Base-by-base conservation (phyloP, 805 yeast genomes). In the Myxozyma nipponensis region DNA sequence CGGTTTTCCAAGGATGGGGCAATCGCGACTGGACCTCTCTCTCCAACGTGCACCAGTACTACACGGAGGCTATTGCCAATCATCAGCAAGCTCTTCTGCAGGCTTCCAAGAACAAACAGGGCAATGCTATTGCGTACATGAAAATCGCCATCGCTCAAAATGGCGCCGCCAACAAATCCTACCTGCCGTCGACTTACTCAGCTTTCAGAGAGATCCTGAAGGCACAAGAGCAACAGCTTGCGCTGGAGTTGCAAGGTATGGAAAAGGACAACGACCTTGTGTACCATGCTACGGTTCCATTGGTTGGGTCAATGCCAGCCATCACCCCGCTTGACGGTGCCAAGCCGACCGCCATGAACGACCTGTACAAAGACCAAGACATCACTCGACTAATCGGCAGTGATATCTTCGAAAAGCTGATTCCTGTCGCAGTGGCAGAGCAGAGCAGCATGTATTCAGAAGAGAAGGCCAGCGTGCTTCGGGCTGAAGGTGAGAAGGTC, bases 221-320 rank as follows among this genome's bases (percentile, higher is more conserved):
- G 32, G 32, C 62, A 15, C 47, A 58, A 10, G 46, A 53, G 23
- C 66, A 69, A 36, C 34, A 61, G 6, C 46, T 63, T 22, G 48
- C 56, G 35, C 48, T 62, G 7, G 71, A 74, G 43, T 55, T 71
- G 13, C 65, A 65, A 24, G 59, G 66, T 2, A 60, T 86, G 59
- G 81, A 77, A 23, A 88, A 85, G 58, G 98, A 91, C 63, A 91
- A 91, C 62, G 97, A 91, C 64, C 83, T 81, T 60, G 86, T 91
- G 34, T 91, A 86, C 63, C 95, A 93, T 66, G 91, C 84, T 19
- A 61, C 73, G 1, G 71, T 90, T 13, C 96, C 96, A 0, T 71
- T 78, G 3, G 68, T 69, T 26, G 77, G 78, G 21, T 67, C 83
- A 0, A 68, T 88, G 43, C 78, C 86, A 4, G 84, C 80, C 13